phyloP scores from a whole-genome alignment of 129 eudicot species.

The Pittosporum tobira region DNA sequence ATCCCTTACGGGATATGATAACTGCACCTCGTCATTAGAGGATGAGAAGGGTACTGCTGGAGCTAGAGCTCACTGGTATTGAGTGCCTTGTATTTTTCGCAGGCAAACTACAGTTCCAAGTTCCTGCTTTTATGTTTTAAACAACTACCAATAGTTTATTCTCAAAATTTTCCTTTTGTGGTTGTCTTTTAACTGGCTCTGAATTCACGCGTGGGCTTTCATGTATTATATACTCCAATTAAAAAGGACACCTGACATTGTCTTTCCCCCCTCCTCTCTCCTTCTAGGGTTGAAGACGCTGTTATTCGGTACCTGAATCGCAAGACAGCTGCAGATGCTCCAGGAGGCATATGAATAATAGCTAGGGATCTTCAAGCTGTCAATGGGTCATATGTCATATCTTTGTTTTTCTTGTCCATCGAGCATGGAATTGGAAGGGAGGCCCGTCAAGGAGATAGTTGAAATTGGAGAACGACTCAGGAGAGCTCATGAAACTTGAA shows the following conservation, averaged over 20 bases:
- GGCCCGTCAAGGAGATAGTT: neutral
- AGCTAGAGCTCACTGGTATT: too few species aligned
- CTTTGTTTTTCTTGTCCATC: neutral
- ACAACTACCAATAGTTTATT: neutral
- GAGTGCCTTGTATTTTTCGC: neutral
- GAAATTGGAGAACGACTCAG: conserved; percentile 9
- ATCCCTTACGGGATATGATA: too few species aligned
- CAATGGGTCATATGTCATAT: conserved; percentile 1
- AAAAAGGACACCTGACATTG: neutral
- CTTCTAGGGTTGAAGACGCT: conserved; percentile 91
- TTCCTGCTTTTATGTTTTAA: neutral
- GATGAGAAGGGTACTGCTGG: too few species aligned
- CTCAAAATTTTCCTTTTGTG: neutral
- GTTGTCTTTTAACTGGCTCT: neutral
- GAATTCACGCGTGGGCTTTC: too few species aligned
- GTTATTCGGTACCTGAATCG: conserved; percentile 83
- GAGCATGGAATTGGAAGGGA: conserved; percentile 1
- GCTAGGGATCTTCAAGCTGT: conserved; percentile 3
- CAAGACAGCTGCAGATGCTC: conserved; percentile 46
- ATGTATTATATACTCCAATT: neutral
- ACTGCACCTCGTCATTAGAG: neutral
- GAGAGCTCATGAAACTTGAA: neutral
- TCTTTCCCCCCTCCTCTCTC: neutral
- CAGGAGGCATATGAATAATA: conserved; percentile 46
- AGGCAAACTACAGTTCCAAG: neutral